These are phyloP conservation scores for Scytalidium sp. DNA, from an alignment of 2,329 filamentous ascomycete species.

Conservation along the genomic window DNA sequence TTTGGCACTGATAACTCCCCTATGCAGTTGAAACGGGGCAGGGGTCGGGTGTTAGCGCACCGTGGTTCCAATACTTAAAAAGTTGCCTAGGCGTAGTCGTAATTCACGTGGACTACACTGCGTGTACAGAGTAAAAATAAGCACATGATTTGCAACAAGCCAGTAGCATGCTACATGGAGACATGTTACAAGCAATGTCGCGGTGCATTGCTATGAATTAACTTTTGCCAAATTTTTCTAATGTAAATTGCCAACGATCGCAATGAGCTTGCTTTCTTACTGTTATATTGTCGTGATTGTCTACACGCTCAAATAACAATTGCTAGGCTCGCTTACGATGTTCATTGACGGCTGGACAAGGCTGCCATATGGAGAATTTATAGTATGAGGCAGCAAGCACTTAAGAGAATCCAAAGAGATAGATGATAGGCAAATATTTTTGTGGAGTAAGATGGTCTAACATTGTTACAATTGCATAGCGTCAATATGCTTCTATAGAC, in stretches of 20 bases:
- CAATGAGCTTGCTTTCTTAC: too few species aligned
- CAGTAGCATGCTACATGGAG: too few species aligned
- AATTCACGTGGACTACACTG: too few species aligned
- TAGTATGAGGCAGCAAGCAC: too few species aligned
- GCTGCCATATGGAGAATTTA: too few species aligned
- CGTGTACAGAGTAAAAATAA: background rate
- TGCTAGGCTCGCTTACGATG: too few species aligned
- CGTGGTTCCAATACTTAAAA: background rate
- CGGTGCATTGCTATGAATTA: too few species aligned
- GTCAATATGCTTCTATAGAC: slow-evolving; percentile 23
- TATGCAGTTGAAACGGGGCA: background rate
- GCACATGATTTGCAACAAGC: background rate
- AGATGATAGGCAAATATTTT: background rate
- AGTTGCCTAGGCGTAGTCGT: background rate
- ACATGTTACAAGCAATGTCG: background rate
- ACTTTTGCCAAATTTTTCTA: too few species aligned
- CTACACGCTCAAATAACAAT: too few species aligned
- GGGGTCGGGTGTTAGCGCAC: background rate
- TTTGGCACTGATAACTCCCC: background rate
- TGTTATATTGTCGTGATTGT: too few species aligned
- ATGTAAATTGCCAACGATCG: too few species aligned
- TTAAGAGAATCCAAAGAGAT: background rate
- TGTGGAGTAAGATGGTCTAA: slow-evolving; percentile 29
- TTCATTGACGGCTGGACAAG: too few species aligned
- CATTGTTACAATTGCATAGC: slow-evolving; percentile 31